Conservation (phyloP, 1,284 basidiomycete genomes). For the Pyrrhoderma noxium region DNA sequence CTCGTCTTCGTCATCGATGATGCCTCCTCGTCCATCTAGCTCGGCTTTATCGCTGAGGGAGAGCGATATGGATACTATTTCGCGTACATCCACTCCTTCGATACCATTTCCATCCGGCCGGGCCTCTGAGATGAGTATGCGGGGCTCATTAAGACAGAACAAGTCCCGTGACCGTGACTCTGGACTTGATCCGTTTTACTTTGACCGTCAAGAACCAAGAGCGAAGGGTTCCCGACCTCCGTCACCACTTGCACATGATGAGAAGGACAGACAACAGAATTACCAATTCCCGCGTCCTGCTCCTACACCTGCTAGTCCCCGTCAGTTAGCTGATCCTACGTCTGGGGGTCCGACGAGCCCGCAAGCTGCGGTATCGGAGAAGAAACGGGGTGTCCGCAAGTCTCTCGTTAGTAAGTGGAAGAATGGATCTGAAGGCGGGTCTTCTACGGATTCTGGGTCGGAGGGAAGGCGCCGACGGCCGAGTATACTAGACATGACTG, state of each 20-base stretch:
- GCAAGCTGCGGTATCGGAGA: not conserved
- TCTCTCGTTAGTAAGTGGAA: constrained; percentile 58
- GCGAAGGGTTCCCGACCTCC: constrained; percentile 26
- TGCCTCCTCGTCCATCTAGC: constrained; percentile 21
- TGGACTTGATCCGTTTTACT: constrained; percentile 41
- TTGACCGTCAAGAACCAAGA: constrained; percentile 56
- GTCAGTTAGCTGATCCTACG: not conserved
- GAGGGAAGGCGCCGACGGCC: constrained; percentile 30
- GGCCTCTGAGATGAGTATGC: constrained; percentile 12
- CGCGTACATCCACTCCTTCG: constrained; percentile 20
- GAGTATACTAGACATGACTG: constrained; percentile 32
- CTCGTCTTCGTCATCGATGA: constrained; percentile 11
- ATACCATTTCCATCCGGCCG: constrained; percentile 19
- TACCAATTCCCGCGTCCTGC: constrained; percentile 11
- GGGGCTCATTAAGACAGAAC: constrained; percentile 4
- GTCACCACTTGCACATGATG: constrained; percentile 11
- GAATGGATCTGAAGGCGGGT: constrained; percentile 36
- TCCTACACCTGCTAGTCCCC: not conserved
- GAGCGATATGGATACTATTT: constrained; percentile 15
- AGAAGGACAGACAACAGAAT: not conserved
- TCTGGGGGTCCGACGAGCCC: not conserved
- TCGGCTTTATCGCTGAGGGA: constrained; percentile 10
- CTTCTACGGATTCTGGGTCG: constrained; percentile 26
- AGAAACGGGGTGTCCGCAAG: constrained; percentile 33
- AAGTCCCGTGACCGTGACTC: constrained; percentile 8